phyloP scores from a whole-genome alignment of 305 asterid genomes.

The Rubia peregrina region DNA sequence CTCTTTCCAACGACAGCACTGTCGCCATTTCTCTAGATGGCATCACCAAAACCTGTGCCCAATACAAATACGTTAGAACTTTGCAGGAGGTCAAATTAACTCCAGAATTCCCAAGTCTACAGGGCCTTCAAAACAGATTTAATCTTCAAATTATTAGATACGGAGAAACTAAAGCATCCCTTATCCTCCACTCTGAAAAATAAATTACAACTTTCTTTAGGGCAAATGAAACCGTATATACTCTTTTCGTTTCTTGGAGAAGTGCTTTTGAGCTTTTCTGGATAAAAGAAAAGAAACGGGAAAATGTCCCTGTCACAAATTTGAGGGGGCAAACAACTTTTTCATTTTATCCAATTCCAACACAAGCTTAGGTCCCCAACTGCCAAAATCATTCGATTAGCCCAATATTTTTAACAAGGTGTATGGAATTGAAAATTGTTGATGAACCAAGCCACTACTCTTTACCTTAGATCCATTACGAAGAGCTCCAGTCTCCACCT shows the following conservation, averaged over 20 bases:
- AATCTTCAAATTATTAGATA: background rate
- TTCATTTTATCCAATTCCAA: background rate
- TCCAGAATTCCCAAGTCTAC: background rate
- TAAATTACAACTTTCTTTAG: background rate
- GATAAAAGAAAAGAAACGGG: background rate
- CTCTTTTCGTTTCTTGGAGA: background rate
- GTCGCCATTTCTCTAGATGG: conserved; percentile 64
- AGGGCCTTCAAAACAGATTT: too few species aligned
- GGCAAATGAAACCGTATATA: background rate
- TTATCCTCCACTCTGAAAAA: background rate
- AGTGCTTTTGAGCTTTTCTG: background rate
- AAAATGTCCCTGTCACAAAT: background rate
- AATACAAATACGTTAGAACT: conserved; percentile 2
- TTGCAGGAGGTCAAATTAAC: background rate
- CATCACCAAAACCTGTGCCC: conserved; percentile 70
- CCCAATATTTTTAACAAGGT: background rate
- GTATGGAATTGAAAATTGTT: background rate
- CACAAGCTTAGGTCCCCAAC: background rate
- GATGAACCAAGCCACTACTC: background rate
- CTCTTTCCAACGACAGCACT: conserved; percentile 65
- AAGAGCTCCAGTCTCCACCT: conserved; percentile 85
- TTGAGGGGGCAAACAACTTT: background rate
- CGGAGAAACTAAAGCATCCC: background rate
- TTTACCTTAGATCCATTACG: conserved; percentile 71
- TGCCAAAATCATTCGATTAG: background rate